phyloP scores from a whole-genome alignment of 164 flowering plant species.

The Protea cynaroides region DNA sequence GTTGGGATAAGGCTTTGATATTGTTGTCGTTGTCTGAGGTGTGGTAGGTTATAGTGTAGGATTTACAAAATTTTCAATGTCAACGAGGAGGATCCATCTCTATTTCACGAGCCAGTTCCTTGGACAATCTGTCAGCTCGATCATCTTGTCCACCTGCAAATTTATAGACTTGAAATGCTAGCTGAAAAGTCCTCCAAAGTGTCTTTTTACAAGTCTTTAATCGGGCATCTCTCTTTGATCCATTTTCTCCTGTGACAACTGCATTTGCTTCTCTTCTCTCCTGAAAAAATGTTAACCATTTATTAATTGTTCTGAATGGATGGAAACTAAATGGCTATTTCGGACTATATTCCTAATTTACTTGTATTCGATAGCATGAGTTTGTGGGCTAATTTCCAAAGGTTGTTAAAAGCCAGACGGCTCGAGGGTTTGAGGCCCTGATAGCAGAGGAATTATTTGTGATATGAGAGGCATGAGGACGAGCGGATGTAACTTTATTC shows the following conservation, averaged over 20 bases:
- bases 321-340: neutral
- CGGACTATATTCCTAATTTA: neutral
- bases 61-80: neutral
- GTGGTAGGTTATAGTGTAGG: neutral
- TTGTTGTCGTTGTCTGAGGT: no score
- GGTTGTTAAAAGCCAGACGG: no score
- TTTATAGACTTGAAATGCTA: conserved; percentile 68
- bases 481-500: no score
- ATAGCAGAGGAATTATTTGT: no score
- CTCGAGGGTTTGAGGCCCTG: no score
- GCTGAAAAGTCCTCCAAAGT: conserved; percentile 82
- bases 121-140: conserved; percentile 63
- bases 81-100: conserved; percentile 33
- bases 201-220: conserved; percentile 32
- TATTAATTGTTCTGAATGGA: no score
- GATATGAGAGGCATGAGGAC: no score
- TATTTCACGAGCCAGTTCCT: conserved; percentile 67
- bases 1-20: no score
- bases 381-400: no score
- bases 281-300: conserved; percentile 19
- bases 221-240: conserved; percentile 26
- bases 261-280: conserved; percentile 42
- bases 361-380: no score
- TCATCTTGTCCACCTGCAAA: conserved; percentile 92
- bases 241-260: conserved; percentile 11